A percentile compares a stretch with the other conserved stretches of the same genome.
Evolutionary conservation across 352 stramenopile species (phyloP).

Genomic region (Blastocystis sp.): DNA sequence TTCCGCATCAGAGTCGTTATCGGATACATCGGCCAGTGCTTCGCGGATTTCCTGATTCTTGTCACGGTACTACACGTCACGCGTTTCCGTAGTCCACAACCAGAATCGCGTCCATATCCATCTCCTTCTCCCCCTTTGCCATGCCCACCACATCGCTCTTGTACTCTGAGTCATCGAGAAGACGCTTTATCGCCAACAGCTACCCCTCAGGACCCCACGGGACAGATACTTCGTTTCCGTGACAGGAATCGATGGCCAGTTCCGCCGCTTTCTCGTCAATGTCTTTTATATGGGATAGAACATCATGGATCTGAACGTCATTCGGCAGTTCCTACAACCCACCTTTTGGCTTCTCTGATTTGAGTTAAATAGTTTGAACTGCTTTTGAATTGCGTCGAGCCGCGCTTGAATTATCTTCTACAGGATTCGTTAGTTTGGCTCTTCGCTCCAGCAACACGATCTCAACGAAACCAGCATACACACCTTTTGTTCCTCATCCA

Average conservation of each 20-base stretch:
- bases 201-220: not conserved
- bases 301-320: conserved; percentile 36
- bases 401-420: conserved; percentile 42
- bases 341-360: conserved; percentile 64
- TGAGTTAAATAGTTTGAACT: conserved; percentile 51
- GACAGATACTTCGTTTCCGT: conserved; percentile 22
- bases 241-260: conserved; percentile 47
- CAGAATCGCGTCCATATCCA: conserved; percentile 59
- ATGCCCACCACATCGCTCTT: conserved; percentile 14
- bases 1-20: conserved; percentile 40
- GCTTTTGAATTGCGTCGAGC: conserved; percentile 10
- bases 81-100: not conserved
- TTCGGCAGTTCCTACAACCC: not conserved
- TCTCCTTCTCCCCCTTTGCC: conserved; percentile 13
- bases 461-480: no score
- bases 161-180: conserved; percentile 39
- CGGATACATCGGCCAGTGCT: not conserved
- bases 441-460: no score
- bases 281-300: conserved; percentile 31
- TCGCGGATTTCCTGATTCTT: conserved; percentile 49
- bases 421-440: not conserved
- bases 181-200: conserved; percentile 65
- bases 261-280: conserved; percentile 58
- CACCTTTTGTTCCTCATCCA: conserved; percentile 56
- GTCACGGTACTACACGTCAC: conserved; percentile 37